Evolutionary conservation across 768 basidiomycete genomes (phyloP).

Genomic region (Boletus speciosus): DNA sequence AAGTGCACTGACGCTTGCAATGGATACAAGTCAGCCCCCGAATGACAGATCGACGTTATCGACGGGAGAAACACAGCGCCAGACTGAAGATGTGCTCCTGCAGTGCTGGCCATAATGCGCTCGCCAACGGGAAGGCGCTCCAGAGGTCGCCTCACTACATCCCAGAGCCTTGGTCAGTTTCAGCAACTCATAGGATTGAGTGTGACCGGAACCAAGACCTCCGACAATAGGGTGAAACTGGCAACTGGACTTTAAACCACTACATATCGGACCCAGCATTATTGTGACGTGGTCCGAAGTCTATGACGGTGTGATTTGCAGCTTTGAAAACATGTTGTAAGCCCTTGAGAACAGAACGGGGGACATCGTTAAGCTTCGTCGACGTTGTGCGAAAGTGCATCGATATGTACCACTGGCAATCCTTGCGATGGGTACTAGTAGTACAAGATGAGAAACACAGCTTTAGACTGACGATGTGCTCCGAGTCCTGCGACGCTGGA

Average conservation of each 20-base stretch:
- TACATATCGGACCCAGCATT: background rate
- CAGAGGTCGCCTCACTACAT: background rate
- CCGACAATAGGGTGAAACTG: no score
- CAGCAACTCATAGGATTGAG: no score
- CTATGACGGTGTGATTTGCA: background rate
- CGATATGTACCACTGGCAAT: background rate
- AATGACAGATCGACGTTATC: background rate
- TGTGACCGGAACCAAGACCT: no score
- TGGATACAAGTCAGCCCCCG: no score
- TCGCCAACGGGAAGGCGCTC: no score
- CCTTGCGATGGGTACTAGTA: background rate
- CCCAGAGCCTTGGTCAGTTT: background rate
- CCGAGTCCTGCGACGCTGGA: background rate
- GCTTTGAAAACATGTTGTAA: background rate
- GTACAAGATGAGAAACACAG: background rate
- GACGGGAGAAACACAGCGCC: background rate
- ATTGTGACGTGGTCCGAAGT: background rate
- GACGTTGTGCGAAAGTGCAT: background rate
- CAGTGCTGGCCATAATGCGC: background rate
- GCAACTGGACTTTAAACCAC: no score
- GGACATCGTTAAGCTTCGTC: background rate
- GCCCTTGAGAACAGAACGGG: background rate
- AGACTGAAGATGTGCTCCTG: background rate
- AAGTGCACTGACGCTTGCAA: background rate
- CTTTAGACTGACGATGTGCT: background rate